Conservation (phyloP, 73 alveolate genomes). For the Paraurostyla sp. region DNA sequence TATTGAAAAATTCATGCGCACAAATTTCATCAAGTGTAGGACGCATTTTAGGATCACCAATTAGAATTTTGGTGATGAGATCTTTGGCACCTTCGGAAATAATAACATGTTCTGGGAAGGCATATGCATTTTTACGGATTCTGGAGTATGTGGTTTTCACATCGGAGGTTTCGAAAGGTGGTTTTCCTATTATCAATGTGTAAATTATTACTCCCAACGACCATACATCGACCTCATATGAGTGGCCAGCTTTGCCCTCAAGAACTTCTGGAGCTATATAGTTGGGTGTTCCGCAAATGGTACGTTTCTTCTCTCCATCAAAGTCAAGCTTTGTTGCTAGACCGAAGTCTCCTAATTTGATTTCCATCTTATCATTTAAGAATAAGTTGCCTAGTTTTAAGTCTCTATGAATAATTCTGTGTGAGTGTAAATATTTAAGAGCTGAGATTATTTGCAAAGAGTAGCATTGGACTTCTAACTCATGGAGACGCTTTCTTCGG, state of each 20-base stretch:
- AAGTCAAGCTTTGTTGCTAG: slow-evolving; percentile 90
- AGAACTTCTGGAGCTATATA: slow-evolving; percentile 93
- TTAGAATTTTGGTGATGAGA: slow-evolving; percentile 87
- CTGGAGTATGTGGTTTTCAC: slow-evolving; percentile 93
- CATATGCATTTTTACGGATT: slow-evolving; percentile 84
- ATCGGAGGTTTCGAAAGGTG: slow-evolving; percentile 96
- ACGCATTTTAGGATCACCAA: slow-evolving; percentile 92
- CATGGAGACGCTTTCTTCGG: slow-evolving; percentile 93
- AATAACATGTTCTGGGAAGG: slow-evolving; percentile 93
- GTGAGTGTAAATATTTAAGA: slow-evolving; percentile 83
- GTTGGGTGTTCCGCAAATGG: slow-evolving; percentile 97
- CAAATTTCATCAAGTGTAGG: slow-evolving; percentile 92
- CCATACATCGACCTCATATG: slow-evolving; percentile 95
- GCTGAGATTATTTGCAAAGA: slow-evolving; percentile 88
- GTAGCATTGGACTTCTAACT: slow-evolving; percentile 95
- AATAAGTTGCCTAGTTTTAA: slow-evolving; percentile 93
- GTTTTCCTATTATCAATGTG: slow-evolving; percentile 92
- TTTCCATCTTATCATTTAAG: slow-evolving; percentile 81
- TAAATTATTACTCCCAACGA: slow-evolving; percentile 91
- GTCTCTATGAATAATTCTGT: slow-evolving; percentile 95
- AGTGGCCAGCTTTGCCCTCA: slow-evolving; percentile 92
- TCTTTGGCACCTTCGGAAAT: slow-evolving; percentile 91
- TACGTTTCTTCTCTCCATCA: slow-evolving; percentile 91
- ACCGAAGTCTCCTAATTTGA: slow-evolving; percentile 96
- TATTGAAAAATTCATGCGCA: slow-evolving; percentile 91